phyloP scores from a whole-genome alignment of 129 eudicot species.

The Gnaphalium uliginosum region DNA sequence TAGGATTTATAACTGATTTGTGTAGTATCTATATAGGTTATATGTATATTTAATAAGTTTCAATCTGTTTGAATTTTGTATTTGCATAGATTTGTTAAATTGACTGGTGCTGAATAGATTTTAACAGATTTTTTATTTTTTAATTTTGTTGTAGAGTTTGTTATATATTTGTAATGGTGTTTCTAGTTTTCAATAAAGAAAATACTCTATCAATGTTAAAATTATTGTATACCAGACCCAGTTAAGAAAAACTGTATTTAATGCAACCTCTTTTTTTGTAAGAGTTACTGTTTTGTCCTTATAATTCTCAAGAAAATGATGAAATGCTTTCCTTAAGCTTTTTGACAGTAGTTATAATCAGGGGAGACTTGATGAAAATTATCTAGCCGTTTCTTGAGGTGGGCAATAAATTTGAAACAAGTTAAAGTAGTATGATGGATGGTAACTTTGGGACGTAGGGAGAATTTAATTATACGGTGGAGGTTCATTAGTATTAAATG shows the following conservation, averaged over 20 bases:
- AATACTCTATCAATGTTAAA: background rate
- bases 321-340: background rate
- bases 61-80: constrained; percentile 1
- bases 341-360: too few species aligned
- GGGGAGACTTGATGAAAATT: background rate
- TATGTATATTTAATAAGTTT: background rate
- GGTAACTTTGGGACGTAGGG: background rate
- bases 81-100: background rate
- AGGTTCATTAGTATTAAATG: background rate
- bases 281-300: background rate
- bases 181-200: too few species aligned
- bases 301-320: background rate
- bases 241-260: background rate
- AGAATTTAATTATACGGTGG: background rate
- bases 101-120: background rate
- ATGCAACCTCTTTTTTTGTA: background rate
- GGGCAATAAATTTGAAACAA: background rate
- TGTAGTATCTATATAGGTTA: background rate
- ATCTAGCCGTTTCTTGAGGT: background rate
- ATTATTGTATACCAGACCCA: background rate
- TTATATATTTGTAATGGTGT: background rate
- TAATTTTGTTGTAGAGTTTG: background rate
- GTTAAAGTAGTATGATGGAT: background rate
- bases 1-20: background rate
- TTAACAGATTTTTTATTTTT: background rate